phyloP scores from a whole-genome alignment of 2,329 filamentous ascomycete genomes.

The Chalara sp. region DNA sequence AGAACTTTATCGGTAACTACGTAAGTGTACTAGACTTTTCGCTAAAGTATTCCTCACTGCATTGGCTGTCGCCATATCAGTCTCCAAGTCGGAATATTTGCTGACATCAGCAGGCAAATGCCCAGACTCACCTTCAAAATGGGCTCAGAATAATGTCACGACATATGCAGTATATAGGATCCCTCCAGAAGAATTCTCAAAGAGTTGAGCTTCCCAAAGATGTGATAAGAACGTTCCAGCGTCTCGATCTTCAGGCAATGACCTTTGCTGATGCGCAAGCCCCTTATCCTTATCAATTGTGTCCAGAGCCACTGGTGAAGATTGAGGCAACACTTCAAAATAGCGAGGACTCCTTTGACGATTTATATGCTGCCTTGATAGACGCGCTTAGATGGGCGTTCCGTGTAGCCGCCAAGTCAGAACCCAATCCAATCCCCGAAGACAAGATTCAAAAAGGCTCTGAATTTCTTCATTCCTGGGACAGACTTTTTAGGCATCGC shows the following conservation, averaged over 20 bases:
- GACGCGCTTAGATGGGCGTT: conserved; percentile 10
- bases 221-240: conserved; percentile 6
- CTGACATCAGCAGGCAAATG: too few species aligned
- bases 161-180: too few species aligned
- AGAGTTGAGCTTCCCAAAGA: not conserved
- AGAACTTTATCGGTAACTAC: conserved; percentile 10
- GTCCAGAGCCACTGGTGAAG: not conserved
- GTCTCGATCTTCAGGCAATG: conserved; percentile 14
- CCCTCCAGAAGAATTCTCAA: too few species aligned
- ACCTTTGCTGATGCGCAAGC: conserved; percentile 3
- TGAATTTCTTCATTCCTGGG: not conserved
- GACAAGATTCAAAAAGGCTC: not conserved
- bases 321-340: too few species aligned
- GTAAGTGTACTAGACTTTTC: conserved; percentile 2
- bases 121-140: too few species aligned
- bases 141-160: too few species aligned
- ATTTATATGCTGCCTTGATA: conserved; percentile 4
- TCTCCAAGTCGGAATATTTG: conserved; percentile 1
- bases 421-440: conserved; percentile 5
- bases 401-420: conserved; percentile 3
- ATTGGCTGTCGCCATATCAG: not conserved
- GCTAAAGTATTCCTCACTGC: not conserved
- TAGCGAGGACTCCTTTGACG: not conserved
- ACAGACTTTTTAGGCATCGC: too few species aligned
- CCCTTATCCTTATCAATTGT: conserved; percentile 6